Evolutionary conservation across 1,284 basidiomycete species (phyloP), one percentile per base, ranked within the genome.

Genomic region (Ceratorhiza oryzae-sativae): DNA sequence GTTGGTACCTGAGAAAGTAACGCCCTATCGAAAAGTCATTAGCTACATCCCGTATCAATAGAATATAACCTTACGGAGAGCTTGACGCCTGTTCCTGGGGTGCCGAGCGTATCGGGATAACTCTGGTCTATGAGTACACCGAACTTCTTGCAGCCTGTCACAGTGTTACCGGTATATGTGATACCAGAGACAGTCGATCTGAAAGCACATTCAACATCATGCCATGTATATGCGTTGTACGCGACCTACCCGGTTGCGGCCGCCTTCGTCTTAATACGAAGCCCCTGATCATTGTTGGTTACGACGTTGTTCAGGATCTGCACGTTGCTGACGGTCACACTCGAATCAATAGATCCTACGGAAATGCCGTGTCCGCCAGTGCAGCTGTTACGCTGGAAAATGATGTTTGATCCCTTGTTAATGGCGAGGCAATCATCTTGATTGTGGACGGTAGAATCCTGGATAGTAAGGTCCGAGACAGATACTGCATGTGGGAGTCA

Each of bases 401-500:
- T 63, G 27, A 58, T 73, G 71, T 75, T 74, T 23, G 70, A 65
- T 25, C 75, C 77, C 23, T 75, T 73, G 49, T 75, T 77, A 42
- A 77, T 68, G n/a, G 77, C 77, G 39, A 77, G 56, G 46, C 75
- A 76, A 60, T 76, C 74, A 36, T 76, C 74, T 41, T 76, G 76
- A 73, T 80, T 77, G 72, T 71, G 72, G 36, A 63, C 60, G 13
- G 30, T 62, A 23, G 51, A 48, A 49, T 71, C 60, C 53, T 67
- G 30, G 42, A 73, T 71, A 2, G 70, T 48, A 12, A 71, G 9
- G 48, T 73, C 59, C 27, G 42, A 70, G 15, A 62, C 72, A 34
- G 67, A 71, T 20, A 71, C 68, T 67, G 18, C 5, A 32, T 20
- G 23, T 4, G 27, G 4, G 12, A 41, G 13, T 55, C 1, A 67